These are phyloP conservation scores for Botrytis aclada DNA, from an alignment of 2,329 filamentous ascomycete genomes.

Conservation along the genomic window DNA sequence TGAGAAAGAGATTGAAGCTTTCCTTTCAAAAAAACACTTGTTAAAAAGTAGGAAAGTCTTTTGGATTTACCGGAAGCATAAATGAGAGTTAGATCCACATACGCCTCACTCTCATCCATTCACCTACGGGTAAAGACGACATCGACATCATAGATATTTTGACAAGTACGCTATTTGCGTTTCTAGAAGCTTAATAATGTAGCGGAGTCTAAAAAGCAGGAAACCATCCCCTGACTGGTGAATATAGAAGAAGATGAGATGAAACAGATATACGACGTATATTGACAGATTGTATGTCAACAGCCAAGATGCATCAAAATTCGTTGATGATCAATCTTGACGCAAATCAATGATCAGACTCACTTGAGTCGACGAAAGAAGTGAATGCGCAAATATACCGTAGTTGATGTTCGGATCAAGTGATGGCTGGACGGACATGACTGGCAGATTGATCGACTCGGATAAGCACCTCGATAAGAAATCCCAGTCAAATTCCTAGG, in stretches of 20 bases:
- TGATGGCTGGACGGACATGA: not conserved
- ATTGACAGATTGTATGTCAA: too few relatives aligned
- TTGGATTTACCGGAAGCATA: not conserved
- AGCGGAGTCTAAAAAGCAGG: not conserved
- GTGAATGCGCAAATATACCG: not conserved
- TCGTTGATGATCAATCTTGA: not conserved
- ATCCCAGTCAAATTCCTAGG: constrained; percentile 6
- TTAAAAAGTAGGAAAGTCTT: not conserved
- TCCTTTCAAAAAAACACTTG: not conserved
- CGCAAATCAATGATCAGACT: not conserved
- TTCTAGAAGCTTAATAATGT: not conserved
- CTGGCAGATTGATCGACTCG: not conserved
- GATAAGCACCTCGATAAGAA: constrained; percentile 13
- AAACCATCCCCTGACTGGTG: not conserved
- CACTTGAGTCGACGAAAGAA: not conserved
- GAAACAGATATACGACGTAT: not conserved
- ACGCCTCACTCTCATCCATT: not conserved
- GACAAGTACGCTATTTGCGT: not conserved
- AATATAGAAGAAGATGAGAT: not conserved
- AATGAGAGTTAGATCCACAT: not conserved
- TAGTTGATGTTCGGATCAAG: not conserved
- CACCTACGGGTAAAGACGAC: not conserved
- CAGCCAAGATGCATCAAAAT: not conserved
- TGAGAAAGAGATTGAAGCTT: not conserved
- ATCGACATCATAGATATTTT: not conserved